Conservation (phyloP, 805 yeast genomes). For the Kodamaea hsintzibuensis region DNA sequence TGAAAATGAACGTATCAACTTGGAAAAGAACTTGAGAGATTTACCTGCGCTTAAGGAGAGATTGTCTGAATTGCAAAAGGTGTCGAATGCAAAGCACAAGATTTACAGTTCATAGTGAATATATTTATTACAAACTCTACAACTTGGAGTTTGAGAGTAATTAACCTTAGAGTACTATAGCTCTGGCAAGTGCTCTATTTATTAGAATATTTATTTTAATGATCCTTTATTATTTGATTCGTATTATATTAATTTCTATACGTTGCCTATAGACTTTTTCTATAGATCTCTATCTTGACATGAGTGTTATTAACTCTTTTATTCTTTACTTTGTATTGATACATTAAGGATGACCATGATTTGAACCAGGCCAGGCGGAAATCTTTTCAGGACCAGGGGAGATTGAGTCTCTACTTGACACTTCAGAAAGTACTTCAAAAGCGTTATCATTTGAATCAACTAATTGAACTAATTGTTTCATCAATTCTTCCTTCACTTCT, state of each 20-base stretch:
- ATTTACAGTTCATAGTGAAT: slow-evolving; percentile 5
- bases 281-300: not conserved
- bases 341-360: slow-evolving; percentile 65
- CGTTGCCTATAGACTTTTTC: too few species aligned
- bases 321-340: too few species aligned
- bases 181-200: not conserved
- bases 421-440: slow-evolving; percentile 19
- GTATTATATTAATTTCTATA: too few species aligned
- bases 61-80: slow-evolving; percentile 61
- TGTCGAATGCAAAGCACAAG: slow-evolving; percentile 42
- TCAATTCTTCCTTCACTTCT: slow-evolving; percentile 15
- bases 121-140: not conserved
- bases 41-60: slow-evolving; percentile 68
- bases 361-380: slow-evolving; percentile 67
- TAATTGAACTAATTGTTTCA: slow-evolving; percentile 14
- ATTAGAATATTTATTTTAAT: not conserved
- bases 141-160: not conserved
- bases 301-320: too few species aligned
- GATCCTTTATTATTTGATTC: too few species aligned
- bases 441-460: slow-evolving; percentile 14
- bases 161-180: not conserved
- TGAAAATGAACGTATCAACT: slow-evolving; percentile 72
- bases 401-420: slow-evolving; percentile 24
- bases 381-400: slow-evolving; percentile 39
- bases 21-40: slow-evolving; percentile 71